These are phyloP conservation scores for Wickerhamomyces bovis DNA, from an alignment of 805 yeast genomes.

Conservation along the genomic window DNA sequence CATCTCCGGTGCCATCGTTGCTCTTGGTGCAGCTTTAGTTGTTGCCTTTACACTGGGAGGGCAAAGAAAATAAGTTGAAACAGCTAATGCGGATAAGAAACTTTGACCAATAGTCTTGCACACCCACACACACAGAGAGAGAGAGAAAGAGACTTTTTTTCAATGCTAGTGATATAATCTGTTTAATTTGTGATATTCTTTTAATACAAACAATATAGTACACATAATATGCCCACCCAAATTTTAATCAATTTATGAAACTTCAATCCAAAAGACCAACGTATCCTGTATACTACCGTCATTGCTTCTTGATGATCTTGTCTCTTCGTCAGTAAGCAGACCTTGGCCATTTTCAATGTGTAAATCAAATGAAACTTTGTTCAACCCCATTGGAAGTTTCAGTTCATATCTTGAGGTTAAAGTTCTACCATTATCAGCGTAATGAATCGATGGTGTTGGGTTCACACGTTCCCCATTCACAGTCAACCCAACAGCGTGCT, in stretches of 20 bases:
- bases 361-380: slow-evolving; percentile 35
- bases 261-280: slow-evolving; percentile 8
- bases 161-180: not conserved
- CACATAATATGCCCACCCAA: not conserved
- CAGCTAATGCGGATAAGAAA: too few relatives aligned
- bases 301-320: slow-evolving; percentile 4
- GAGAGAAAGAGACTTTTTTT: too few relatives aligned
- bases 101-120: too few relatives aligned
- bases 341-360: slow-evolving; percentile 23
- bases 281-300: slow-evolving; percentile 4
- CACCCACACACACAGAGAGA: too few relatives aligned
- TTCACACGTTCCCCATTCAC: slow-evolving; percentile 40
- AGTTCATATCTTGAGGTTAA: slow-evolving; percentile 36
- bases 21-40: slow-evolving; percentile 52
- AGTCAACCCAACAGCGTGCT: slow-evolving; percentile 31
- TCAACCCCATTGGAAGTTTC: slow-evolving; percentile 41
- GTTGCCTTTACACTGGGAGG: slow-evolving; percentile 46
- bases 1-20: slow-evolving; percentile 57
- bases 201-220: not conserved
- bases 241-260: not conserved
- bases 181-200: not conserved
- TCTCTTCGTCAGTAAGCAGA: not conserved
- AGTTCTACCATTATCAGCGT: slow-evolving; percentile 25
- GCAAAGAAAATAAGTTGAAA: not conserved
- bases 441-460: slow-evolving; percentile 38